Conservation (phyloP, 805 yeast species). For the Monosporozyma aerobia region DNA sequence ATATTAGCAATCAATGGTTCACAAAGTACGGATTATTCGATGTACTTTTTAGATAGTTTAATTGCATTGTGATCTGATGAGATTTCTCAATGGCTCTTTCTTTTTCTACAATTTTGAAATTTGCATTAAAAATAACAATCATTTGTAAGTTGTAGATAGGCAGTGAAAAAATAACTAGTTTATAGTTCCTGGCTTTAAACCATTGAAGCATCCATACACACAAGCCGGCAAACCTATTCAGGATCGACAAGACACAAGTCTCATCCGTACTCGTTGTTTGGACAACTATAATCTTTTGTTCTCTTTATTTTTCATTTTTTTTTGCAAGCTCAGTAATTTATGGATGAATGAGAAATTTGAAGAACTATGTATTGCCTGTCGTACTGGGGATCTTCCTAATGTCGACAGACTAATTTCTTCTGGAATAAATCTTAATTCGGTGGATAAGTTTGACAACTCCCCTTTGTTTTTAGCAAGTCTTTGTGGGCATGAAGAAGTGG, state of each 20-base stretch:
- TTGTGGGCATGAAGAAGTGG: constrained; percentile 65
- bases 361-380: constrained; percentile 55
- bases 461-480: constrained; percentile 65
- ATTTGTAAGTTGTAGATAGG: neutral
- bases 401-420: constrained; percentile 49
- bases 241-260: neutral
- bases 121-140: neutral
- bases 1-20: no score
- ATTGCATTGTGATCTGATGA: neutral
- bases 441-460: constrained; percentile 67
- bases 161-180: neutral
- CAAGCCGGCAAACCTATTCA: neutral
- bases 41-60: no score
- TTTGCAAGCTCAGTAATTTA: neutral
- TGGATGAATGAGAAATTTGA: constrained; percentile 28
- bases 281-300: neutral
- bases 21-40: no score
- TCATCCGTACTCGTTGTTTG: neutral
- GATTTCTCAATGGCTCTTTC: neutral
- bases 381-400: constrained; percentile 57
- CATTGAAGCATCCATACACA: neutral
- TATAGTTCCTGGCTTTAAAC: neutral
- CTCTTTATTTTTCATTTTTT: neutral
- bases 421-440: constrained; percentile 39
- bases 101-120: neutral